A percentile compares a stretch with the other conserved stretches of the same genome.
Conservation (phyloP, 208 protist genomes). For the Jaenimonas drosophilae region DNA sequence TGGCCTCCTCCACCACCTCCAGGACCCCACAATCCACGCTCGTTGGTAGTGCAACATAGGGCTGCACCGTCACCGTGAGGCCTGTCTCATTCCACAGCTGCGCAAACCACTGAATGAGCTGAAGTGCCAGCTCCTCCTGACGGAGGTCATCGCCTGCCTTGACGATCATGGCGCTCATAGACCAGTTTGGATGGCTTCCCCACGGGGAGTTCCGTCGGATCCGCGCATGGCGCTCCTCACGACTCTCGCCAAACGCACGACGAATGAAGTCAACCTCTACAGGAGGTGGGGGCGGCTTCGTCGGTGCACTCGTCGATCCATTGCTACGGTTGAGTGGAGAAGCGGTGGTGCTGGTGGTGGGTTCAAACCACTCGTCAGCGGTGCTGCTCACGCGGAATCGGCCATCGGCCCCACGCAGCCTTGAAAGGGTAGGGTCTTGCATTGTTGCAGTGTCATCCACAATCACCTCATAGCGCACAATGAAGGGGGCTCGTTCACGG, state of each 20-base stretch:
- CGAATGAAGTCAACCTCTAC: slow-evolving; percentile 2
- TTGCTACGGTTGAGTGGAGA: background rate
- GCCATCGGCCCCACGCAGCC: slow-evolving; percentile 50
- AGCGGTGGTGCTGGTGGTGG: background rate
- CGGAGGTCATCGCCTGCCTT: slow-evolving; percentile 90
- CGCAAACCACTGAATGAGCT: slow-evolving; percentile 82
- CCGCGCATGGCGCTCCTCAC: slow-evolving; percentile 24
- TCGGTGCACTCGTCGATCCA: background rate
- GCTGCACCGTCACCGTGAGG: slow-evolving; percentile 62
- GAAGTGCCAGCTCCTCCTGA: slow-evolving; percentile 90
- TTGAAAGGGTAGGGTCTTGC: slow-evolving; percentile 53
- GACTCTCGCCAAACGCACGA: slow-evolving; percentile 61
- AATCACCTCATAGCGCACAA: slow-evolving; percentile 83
- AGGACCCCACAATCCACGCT: slow-evolving; percentile 73
- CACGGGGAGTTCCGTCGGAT: slow-evolving; percentile 55
- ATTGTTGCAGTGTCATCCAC: slow-evolving; percentile 75
- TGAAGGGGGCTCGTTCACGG: slow-evolving; percentile 70
- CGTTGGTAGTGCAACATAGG: slow-evolving; percentile 79
- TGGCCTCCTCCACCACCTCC: slow-evolving; percentile 81
- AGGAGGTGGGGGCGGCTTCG: background rate
- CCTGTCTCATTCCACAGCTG: slow-evolving; percentile 80
- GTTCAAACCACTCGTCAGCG: slow-evolving; percentile 34
- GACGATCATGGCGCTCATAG: slow-evolving; percentile 75
- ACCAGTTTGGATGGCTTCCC: slow-evolving; percentile 84
- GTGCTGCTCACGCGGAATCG: slow-evolving; percentile 35